Evolutionary conservation across 73 alveolate species (phyloP).

Genomic region (Symbiodinium pilosum): DNA sequence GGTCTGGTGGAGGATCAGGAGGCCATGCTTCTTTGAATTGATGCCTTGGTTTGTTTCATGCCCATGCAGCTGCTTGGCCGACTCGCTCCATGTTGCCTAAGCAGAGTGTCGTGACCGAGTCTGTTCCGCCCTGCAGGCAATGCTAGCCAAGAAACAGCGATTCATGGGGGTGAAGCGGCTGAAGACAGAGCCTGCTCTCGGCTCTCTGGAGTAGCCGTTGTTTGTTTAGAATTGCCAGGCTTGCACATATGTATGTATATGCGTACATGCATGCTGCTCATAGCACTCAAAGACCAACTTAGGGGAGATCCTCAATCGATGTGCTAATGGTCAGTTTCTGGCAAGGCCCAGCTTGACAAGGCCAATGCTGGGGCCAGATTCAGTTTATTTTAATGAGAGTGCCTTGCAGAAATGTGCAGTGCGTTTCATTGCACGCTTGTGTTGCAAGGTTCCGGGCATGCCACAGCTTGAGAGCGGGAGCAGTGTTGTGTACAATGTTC

Average conservation of each 20-base stretch:
- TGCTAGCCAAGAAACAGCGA: constrained; percentile 6
- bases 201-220: not conserved
- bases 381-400: not conserved
- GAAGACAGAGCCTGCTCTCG: not conserved
- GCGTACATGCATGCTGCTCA: no score
- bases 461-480: no score
- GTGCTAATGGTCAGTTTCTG: not conserved
- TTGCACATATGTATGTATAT: no score
- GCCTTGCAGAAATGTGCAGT: not conserved
- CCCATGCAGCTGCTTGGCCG: no score
- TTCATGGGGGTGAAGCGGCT: not conserved
- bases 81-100: no score
- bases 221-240: no score
- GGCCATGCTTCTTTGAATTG: not conserved
- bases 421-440: not conserved
- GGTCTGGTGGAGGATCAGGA: constrained; percentile 53
- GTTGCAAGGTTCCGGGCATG: not conserved
- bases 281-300: no score
- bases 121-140: not conserved
- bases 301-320: not conserved
- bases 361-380: not conserved
- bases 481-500: no score
- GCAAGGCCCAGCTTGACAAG: not conserved
- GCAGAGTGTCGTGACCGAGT: no score
- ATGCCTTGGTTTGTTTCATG: no score